Evolutionary conservation across 2,329 filamentous ascomycete genomes (phyloP), one percentile per base, ranked within the genome.

Genomic region (Paracoccidioides lutzii): DNA sequence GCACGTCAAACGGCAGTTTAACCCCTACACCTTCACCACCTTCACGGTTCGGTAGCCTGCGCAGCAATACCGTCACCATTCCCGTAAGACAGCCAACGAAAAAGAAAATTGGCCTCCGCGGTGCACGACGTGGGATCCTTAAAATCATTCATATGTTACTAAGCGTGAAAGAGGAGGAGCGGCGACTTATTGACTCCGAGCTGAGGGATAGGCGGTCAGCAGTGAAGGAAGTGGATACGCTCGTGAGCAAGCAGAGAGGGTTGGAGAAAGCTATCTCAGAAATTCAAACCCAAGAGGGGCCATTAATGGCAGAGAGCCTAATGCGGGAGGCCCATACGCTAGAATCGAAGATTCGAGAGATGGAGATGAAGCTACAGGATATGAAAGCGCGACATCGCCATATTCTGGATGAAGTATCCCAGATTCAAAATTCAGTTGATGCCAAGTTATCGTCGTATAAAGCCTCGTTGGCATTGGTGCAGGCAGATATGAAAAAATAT

Each of bases 381-480:
- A 73, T 84, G 69, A 82, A 78, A 66, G 71, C 71, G 41, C 73
- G 74, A 52, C 79, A 83, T 62, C 71, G 75, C 15, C 72, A 75
- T 58, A 66, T 84, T n/a, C 56, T 77, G 38, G 68, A 72, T 35
- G 75, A 81, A 60, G 73, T 81, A 30, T 73, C 76, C 35, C 71
- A 77, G 12, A 68, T 76, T 10, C 76, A 81, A 60, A 84, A 82
- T 60, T 74, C 76, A 2, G 73, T 81, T 10, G 78, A 82, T 60
- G 77, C 80, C 9, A 79, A 78, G 60, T 62, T 83, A 38, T 80
- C 79, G 3, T 80, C 79, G 0, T 84, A 82, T 62, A 78, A 75
- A 55, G 72, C 75, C 22, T 78, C 78, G 10, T 63, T 84, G 50
- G 73, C 74, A 6, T 66, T 82, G 48, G 66, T 83, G 45, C 78